Evolutionary conservation across 768 basidiomycete genomes (phyloP).

Genomic region (Serendipita vermifera): DNA sequence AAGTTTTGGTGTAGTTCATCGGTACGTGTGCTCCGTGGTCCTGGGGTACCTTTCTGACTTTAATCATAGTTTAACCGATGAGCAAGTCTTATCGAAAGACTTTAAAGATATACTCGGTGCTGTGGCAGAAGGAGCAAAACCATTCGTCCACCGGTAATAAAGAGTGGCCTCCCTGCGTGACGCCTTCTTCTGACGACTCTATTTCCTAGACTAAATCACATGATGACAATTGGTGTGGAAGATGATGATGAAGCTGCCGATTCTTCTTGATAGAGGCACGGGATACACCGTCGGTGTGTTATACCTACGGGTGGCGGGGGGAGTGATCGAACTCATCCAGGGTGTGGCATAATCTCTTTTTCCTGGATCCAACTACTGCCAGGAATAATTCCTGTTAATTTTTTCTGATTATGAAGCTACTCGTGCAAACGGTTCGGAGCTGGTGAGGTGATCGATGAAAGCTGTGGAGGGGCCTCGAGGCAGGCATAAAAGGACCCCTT

Average conservation of each 20-base stretch:
- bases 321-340: too few species aligned
- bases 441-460: neutral
- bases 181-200: neutral
- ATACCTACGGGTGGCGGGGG: too few species aligned
- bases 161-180: neutral
- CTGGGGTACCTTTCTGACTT: conserved; percentile 12
- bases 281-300: too few species aligned
- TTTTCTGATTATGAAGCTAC: neutral
- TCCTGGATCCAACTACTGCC: too few species aligned
- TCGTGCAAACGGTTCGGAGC: conserved; percentile 2
- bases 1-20: conserved; percentile 53
- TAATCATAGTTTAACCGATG: conserved; percentile 52
- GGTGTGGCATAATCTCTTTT: too few species aligned
- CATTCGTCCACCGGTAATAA: conserved; percentile 67
- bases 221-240: conserved; percentile 43
- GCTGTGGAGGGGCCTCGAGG: conserved; percentile 1
- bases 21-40: conserved; percentile 26
- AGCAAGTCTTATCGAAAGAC: conserved; percentile 49
- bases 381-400: too few species aligned
- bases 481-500: neutral
- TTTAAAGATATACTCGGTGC: conserved; percentile 52
- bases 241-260: conserved; percentile 22
- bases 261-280: too few species aligned
- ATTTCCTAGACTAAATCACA: conserved; percentile 46
- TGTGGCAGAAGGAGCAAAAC: conserved; percentile 44